Base-by-base conservation (phyloP, 805 yeast genomes). In the Saccharomycopsis guyanensis region DNA sequence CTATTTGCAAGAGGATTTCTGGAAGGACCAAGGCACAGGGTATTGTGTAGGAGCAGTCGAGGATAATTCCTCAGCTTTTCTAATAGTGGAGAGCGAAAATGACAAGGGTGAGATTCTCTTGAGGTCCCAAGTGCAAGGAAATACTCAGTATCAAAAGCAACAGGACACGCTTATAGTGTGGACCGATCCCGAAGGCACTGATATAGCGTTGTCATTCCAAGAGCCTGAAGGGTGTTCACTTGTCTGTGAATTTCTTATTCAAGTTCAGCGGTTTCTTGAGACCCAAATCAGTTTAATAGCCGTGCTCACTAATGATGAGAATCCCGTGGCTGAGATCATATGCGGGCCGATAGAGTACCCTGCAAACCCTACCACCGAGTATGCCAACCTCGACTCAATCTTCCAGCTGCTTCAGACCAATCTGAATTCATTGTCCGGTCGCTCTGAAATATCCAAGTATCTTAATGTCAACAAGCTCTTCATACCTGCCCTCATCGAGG, bases 1-100 rank as follows among this genome's bases (percentile, higher is more conserved):
- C 59, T 71, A 85, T 13, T 68, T 93, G 27, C 80, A 78, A 34
- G 82, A 84, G 24, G 89, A 82, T 41, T 22, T 23, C 55, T 91
- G 98, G 98, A 69, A 78, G 34, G 97, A 91, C 59, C 76, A 82
- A 40, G 97, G 97, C 16, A 88, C 97, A 0, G 97, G 98, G 0
- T 82, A 76, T 59, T 87, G 96, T 57, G 72, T 75, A 42, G 97
- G 97, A 5, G 81, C 79, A 53, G 55, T 81, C 12, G 44, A 50
- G 3, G 54, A 56, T 1, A 52, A 54, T 4, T 54, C 53, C 43
- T 59, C 57, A 3, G 86, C 95, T 2, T 78, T 67, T 56, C 74
- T 89, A 46, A 60, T 81, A 15, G 97, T 91, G 12, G 70, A 78
- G 45, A 80, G 81, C 61, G 96, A 88, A 59, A 66, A 72, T 24